Evolutionary conservation across 305 asterid species (phyloP).

Genomic region (Solanum chacoense): DNA sequence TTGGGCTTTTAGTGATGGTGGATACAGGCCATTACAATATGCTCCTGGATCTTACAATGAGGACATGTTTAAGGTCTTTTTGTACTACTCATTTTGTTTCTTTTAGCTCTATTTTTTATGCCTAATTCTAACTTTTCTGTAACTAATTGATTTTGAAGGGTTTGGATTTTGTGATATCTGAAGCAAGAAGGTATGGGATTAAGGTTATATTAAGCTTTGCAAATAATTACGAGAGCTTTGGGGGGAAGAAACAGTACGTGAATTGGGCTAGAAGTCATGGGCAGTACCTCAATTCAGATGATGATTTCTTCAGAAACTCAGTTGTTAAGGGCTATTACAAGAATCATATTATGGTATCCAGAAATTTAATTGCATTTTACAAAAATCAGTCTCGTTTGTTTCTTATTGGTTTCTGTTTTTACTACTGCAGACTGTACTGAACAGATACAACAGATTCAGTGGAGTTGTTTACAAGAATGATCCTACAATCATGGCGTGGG

Average conservation of each 20-base stretch:
- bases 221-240: slow-evolving; percentile 74
- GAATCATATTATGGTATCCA: slow-evolving; percentile 56
- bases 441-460: slow-evolving; percentile 44
- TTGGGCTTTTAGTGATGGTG: slow-evolving; percentile 90
- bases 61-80: slow-evolving; percentile 50
- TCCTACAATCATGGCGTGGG: slow-evolving; percentile 98
- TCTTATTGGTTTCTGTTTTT: neutral
- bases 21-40: slow-evolving; percentile 49
- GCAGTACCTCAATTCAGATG: slow-evolving; percentile 54
- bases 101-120: neutral
- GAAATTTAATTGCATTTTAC: neutral
- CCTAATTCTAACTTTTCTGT: neutral
- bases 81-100: neutral
- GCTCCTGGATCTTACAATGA: slow-evolving; percentile 70
- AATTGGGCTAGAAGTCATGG: slow-evolving; percentile 73
- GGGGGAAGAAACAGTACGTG: slow-evolving; percentile 88
- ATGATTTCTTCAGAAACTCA: slow-evolving; percentile 69
- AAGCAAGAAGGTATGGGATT: slow-evolving; percentile 65
- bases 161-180: slow-evolving; percentile 80
- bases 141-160: slow-evolving; percentile 35
- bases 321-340: slow-evolving; percentile 61
- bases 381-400: neutral
- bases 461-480: slow-evolving; percentile 73
- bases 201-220: slow-evolving; percentile 66
- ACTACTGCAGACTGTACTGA: slow-evolving; percentile 49